A percentile compares a stretch with the other conserved stretches of the same genome.
phyloP scores from a whole-genome alignment of 2,329 filamentous ascomycete species.

The Teratosphaeria pseudoeucalypti region DNA sequence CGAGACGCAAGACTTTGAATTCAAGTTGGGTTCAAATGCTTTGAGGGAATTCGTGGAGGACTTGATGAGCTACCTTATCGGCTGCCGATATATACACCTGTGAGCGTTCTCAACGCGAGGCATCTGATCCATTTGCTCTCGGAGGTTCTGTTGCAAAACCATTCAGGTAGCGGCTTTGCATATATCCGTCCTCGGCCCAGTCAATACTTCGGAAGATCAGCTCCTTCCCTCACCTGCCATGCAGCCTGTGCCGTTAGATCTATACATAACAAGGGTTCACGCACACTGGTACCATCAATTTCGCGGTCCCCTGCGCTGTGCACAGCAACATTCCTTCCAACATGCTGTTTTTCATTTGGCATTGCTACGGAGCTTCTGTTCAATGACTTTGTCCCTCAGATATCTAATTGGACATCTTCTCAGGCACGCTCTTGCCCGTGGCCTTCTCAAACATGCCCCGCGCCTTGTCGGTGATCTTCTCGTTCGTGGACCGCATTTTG shows the following conservation, averaged over 20 bases:
- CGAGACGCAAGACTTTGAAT: not conserved
- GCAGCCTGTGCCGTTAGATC: too few relatives aligned
- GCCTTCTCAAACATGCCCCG: slow-evolving; percentile 22
- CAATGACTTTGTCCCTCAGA: not conserved
- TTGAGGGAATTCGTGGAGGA: not conserved
- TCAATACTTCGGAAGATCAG: too few relatives aligned
- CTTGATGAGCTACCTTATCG: not conserved
- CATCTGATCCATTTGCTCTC: too few relatives aligned
- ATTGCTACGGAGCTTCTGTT: not conserved
- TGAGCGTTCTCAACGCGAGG: too few relatives aligned
- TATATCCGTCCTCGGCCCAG: too few relatives aligned
- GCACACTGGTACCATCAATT: too few relatives aligned
- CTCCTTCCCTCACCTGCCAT: too few relatives aligned
- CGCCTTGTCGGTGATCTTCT: slow-evolving; percentile 25
- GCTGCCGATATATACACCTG: not conserved
- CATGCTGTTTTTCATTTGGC: not conserved
- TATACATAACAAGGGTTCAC: too few relatives aligned
- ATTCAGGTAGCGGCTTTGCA: too few relatives aligned
- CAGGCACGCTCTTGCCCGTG: slow-evolving; percentile 23
- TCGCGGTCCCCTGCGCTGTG: too few relatives aligned
- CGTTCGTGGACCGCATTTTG: slow-evolving; percentile 20
- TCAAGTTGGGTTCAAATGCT: not conserved
- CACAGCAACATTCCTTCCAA: not conserved
- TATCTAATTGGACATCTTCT: slow-evolving; percentile 10
- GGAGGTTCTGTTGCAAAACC: too few relatives aligned